Base-by-base conservation (phyloP, 2,329 filamentous ascomycete genomes). In the Aureobasidium sp. region DNA sequence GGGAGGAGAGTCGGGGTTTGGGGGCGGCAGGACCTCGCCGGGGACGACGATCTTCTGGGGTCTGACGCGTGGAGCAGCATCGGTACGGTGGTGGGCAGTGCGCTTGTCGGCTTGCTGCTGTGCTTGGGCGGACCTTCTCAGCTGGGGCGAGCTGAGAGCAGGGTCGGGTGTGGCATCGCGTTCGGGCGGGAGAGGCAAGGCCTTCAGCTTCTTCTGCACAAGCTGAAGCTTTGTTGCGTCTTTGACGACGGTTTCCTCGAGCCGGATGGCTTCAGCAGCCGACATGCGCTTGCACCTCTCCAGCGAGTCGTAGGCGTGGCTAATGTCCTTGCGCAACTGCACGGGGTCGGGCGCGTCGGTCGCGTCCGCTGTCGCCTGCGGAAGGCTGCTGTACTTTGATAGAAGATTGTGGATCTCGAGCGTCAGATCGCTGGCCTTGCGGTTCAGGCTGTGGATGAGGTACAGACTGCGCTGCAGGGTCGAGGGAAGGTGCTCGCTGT, bases 401-500 rank as follows among this genome's bases (percentile, higher is more conserved):
- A 78, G 75, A 62, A 80, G 74, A 42, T 77, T 69, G 69, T 81
- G 79, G 43, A 81, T 74, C 13, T 69, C 67, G 63, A 73, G 70
- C 61, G 78, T 75, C 53, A 72, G 74, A 15, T 73, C 69, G 62
- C 73, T 68, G 62, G 78, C 78, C 55, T 71, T 72, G 37, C 69
- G 66, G 63, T 80, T 76, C 64, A 80, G 77, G 63, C 79, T 74
- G 64, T 78, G 77, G 67, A 87, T 84, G 61, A 87, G 76, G 55
- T 80, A 83, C 58, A 87, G 74, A 64, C 84, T 85, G 67, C 84
- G 83, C 61, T 81, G 78, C 25, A 87, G 75, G 69, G 86, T 84
- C 10, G 84, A 82, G 35, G 84, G 84, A 61, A 85, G 84, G 75
- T 84, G 85, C 73, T 87, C 84, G 64, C 84, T 87, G 73, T 86